Percentiles rank a stretch among this genome's conserved stretches.
phyloP scores from a whole-genome alignment of 202 grass and related monocot species.

The Panicum virgatum region DNA sequence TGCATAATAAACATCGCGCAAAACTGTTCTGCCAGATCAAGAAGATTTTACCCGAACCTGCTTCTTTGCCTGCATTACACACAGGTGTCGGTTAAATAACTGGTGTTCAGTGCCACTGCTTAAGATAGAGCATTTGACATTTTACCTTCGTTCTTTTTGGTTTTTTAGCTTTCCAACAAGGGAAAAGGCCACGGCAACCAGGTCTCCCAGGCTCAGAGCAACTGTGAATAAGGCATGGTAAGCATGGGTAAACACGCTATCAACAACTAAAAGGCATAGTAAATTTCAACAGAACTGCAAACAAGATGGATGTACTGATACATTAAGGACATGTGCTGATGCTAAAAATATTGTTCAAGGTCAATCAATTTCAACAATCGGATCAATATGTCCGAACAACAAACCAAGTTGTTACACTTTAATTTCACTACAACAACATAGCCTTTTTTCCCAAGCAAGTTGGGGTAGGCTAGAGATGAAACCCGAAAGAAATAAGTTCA shows the following conservation, averaged over 20 bases:
- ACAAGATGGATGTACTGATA: background rate
- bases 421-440: too few species aligned
- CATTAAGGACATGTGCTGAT: background rate
- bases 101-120: background rate
- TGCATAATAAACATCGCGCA: background rate
- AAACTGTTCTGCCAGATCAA: background rate
- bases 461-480: too few species aligned
- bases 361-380: background rate
- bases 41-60: slow-evolving; percentile 23
- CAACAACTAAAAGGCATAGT: slow-evolving; percentile 14
- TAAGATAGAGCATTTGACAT: background rate
- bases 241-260: slow-evolving; percentile 1
- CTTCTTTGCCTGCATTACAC: slow-evolving; percentile 24
- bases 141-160: slow-evolving; percentile 35
- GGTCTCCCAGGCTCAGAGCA: slow-evolving; percentile 35
- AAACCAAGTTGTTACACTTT: background rate
- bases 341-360: background rate
- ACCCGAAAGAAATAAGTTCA: too few species aligned
- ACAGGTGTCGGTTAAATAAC: background rate
- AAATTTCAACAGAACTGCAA: background rate
- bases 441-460: too few species aligned
- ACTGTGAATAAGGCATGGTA: slow-evolving; percentile 7
- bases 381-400: background rate
- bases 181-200: slow-evolving; percentile 40
- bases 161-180: slow-evolving; percentile 43